These are phyloP conservation scores for Russula abietina DNA, from an alignment of 768 basidiomycete genomes.

Conservation along the genomic window DNA sequence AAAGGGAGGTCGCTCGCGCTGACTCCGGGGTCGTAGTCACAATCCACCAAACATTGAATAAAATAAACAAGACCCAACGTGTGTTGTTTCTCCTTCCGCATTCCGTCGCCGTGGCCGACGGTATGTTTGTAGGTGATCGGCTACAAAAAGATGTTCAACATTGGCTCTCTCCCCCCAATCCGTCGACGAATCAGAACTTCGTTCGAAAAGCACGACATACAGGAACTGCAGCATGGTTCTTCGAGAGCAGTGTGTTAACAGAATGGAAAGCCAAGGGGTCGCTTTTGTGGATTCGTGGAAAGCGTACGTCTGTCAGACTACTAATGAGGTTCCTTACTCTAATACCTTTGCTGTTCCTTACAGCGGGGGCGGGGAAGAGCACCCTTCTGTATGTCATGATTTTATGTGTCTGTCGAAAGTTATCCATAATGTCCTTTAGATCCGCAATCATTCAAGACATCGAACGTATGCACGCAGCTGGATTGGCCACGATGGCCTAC, in stretches of 20 bases:
- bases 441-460: neutral
- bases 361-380: neutral
- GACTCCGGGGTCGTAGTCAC: neutral
- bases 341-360: conserved; percentile 4
- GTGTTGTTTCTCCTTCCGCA: neutral
- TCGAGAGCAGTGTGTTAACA: neutral
- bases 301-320: neutral
- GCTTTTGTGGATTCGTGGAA: neutral
- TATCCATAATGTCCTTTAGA: neutral
- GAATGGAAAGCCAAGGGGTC: neutral
- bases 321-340: no score
- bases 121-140: neutral
- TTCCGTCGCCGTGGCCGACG: neutral
- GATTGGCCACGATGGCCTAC: neutral
- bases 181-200: neutral
- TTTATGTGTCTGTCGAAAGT: no score
- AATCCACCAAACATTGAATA: neutral
- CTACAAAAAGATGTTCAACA: neutral
- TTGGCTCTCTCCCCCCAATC: neutral
- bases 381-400: neutral
- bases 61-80: neutral
- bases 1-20: neutral
- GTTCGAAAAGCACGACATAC: neutral
- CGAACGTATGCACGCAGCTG: neutral
- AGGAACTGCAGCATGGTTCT: neutral